Evolutionary conservation across 2,329 filamentous ascomycete genomes (phyloP).

Genomic region (Akanthomyces lecanii): DNA sequence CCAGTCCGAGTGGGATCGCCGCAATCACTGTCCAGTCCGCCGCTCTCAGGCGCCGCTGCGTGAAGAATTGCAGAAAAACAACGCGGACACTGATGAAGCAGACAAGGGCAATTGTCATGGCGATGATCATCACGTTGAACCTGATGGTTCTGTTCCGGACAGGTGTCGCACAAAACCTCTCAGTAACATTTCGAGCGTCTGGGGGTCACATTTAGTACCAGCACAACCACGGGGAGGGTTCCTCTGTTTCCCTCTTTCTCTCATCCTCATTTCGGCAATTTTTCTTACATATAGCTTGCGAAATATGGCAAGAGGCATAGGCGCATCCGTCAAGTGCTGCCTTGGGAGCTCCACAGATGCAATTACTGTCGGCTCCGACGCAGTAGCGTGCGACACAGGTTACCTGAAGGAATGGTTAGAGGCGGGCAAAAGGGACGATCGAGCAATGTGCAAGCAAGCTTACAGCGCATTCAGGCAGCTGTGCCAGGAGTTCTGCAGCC

Average conservation of each 20-base stretch:
- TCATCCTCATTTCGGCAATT: background rate
- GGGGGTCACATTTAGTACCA: background rate
- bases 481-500: background rate
- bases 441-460: background rate
- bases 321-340: background rate
- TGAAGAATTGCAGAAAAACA: slow-evolving; percentile 30
- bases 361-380: background rate
- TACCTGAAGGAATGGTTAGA: background rate
- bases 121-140: background rate
- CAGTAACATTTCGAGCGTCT: background rate
- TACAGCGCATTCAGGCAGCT: background rate
- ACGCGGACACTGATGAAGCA: slow-evolving; percentile 36
- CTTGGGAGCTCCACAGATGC: background rate
- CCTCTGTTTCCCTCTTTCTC: too few species aligned
- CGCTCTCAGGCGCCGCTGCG: slow-evolving; percentile 28
- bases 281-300: background rate
- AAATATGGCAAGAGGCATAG: background rate
- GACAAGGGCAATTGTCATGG: slow-evolving; percentile 17
- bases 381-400: background rate
- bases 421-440: background rate
- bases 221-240: background rate
- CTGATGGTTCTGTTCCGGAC: background rate
- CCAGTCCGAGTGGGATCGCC: slow-evolving; percentile 25
- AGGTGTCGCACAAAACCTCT: background rate
- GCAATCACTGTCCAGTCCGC: slow-evolving; percentile 34